Evolutionary conservation across 2,329 filamentous ascomycete species (phyloP).

Genomic region (Ramichloridium luteum): DNA sequence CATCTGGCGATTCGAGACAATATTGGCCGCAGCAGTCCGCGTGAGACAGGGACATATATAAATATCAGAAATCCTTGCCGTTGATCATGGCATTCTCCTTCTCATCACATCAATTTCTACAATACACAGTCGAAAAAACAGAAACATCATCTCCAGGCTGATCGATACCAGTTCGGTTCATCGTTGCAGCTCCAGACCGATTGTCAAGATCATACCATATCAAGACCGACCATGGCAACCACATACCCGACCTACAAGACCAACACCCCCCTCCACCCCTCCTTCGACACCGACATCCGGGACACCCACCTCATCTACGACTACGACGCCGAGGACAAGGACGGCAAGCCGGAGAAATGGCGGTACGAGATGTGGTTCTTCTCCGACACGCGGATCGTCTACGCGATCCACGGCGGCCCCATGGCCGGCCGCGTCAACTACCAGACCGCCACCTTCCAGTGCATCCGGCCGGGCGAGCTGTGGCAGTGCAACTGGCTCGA

Average conservation of each 20-base stretch:
- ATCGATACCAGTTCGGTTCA: neutral
- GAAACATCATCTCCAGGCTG: neutral
- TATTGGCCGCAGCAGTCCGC: neutral
- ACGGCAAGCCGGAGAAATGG: constrained; percentile 46
- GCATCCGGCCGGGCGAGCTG: constrained; percentile 44
- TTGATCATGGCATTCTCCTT: neutral
- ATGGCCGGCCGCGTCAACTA: constrained; percentile 46
- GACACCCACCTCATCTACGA: constrained; percentile 47
- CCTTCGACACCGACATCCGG: constrained; percentile 40
- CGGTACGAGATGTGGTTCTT: constrained; percentile 52
- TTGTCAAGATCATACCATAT: neutral
- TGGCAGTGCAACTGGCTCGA: constrained; percentile 52
- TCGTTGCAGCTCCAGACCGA: neutral
- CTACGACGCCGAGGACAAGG: constrained; percentile 35
- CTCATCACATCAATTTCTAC: neutral
- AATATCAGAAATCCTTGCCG: neutral
- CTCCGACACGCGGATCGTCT: constrained; percentile 37
- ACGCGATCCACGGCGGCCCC: constrained; percentile 48
- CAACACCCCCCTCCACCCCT: constrained; percentile 1
- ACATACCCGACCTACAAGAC: constrained; percentile 1
- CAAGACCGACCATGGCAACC: neutral
- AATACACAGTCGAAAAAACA: neutral
- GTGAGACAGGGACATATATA: neutral
- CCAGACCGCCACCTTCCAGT: constrained; percentile 45
- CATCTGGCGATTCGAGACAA: neutral